These are phyloP conservation scores for Trebouxia sp. DNA, from an alignment of 139 green algal species.

Conservation along the genomic window DNA sequence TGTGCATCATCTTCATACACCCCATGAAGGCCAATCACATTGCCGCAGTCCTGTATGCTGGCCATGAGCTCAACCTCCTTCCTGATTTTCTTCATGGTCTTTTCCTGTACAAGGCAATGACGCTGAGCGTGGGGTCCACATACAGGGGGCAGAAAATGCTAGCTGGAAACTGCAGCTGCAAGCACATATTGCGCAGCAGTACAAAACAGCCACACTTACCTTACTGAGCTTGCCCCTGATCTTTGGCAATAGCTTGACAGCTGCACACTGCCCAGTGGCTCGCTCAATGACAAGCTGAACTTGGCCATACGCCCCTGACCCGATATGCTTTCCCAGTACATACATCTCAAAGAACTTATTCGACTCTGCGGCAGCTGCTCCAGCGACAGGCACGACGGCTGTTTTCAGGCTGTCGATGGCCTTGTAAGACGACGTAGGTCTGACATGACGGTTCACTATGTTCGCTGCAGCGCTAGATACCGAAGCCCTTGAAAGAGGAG, in stretches of 20 bases:
- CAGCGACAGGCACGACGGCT: not conserved
- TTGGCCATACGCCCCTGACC: constrained; percentile 25
- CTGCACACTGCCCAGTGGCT: constrained; percentile 4
- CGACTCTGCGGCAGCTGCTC: not conserved
- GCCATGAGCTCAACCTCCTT: constrained; percentile 38
- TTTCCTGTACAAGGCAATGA: not conserved
- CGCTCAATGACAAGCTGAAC: constrained; percentile 10
- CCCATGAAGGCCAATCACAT: constrained; percentile 60
- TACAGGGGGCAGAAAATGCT: too few relatives aligned
- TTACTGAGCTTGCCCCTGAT: constrained; percentile 22
- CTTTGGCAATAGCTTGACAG: constrained; percentile 27
- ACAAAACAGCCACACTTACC: not conserved
- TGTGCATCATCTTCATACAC: constrained; percentile 67
- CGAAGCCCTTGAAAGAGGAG: not conserved
- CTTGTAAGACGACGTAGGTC: not conserved
- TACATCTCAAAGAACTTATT: constrained; percentile 4
- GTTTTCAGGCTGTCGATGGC: not conserved
- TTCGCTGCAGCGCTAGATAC: constrained; percentile 9
- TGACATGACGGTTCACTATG: not conserved
- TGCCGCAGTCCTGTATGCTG: constrained; percentile 22
- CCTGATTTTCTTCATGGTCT: constrained; percentile 20
- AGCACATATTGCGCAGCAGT: too few relatives aligned
- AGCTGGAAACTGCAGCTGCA: too few relatives aligned
- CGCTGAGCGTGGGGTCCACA: too few relatives aligned
- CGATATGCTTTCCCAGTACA: constrained; percentile 6